These are phyloP conservation scores for Eucalyptus regnans DNA, from an alignment of 345 rosid genomes.

Conservation along the genomic window DNA sequence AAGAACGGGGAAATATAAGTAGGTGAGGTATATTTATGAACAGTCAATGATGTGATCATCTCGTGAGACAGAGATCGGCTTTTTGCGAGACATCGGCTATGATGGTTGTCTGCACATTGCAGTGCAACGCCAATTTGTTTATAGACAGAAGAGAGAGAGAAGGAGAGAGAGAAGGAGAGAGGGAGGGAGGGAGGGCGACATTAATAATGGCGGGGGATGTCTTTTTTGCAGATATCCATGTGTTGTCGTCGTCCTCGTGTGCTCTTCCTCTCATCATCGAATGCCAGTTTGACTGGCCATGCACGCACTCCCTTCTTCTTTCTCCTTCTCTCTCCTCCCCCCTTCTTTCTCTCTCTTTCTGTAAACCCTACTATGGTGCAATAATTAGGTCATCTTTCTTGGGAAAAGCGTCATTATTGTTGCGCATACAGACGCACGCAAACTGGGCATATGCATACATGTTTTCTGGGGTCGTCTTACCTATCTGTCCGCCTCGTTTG, in stretches of 20 bases:
- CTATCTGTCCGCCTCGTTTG: neutral
- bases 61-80: slow-evolving; percentile 10
- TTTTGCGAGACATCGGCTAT: neutral
- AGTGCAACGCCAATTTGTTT: neutral
- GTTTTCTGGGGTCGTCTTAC: neutral
- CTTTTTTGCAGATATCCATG: neutral
- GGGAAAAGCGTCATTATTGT: neutral
- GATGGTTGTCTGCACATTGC: neutral
- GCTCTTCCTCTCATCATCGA: slow-evolving; percentile 13
- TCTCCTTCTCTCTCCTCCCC: neutral
- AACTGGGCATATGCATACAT: neutral
- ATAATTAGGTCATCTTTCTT: neutral
- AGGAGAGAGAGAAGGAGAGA: neutral
- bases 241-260: slow-evolving; percentile 23
- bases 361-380: neutral
- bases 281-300: neutral
- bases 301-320: neutral
- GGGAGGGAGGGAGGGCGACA: neutral
- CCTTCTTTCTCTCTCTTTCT: neutral
- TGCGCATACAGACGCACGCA: neutral
- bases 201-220: neutral
- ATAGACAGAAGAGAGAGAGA: neutral
- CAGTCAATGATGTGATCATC: slow-evolving; percentile 16
- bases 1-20: neutral
- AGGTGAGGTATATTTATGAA: slow-evolving; percentile 2